Percentiles rank a stretch among this genome's conserved stretches.
Conservation (phyloP, 2,329 filamentous ascomycete species). For the Domatiomyces globalis region DNA sequence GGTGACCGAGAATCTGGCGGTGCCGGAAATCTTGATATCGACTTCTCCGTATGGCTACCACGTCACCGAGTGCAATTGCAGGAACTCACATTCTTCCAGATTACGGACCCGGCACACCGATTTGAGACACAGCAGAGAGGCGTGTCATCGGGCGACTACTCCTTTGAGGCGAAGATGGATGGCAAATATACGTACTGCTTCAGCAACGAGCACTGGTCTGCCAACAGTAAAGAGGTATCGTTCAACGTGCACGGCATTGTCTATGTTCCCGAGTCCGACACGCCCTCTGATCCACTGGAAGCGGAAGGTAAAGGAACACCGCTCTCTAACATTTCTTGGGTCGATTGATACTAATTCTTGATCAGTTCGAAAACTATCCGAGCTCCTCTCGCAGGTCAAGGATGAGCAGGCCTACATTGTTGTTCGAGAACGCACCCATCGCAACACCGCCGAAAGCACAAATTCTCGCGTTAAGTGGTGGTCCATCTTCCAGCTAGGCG, state of each 20-base stretch:
- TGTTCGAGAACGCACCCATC: conserved; percentile 83
- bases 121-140: conserved; percentile 69
- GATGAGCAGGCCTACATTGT: conserved; percentile 98
- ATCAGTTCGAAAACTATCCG: conserved; percentile 65
- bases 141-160: conserved; percentile 82
- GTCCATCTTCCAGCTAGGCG: conserved; percentile 88
- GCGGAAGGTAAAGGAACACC: conserved; percentile 55
- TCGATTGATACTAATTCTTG: neutral
- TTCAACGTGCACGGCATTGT: conserved; percentile 99
- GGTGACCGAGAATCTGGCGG: conserved; percentile 92
- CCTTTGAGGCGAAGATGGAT: conserved; percentile 71
- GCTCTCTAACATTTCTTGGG: conserved; percentile 1
- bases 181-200: conserved; percentile 96
- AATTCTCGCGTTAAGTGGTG: conserved; percentile 98
- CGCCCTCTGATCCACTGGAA: conserved; percentile 75
- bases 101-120: conserved; percentile 61
- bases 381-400: conserved; percentile 80
- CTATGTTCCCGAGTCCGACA: conserved; percentile 81
- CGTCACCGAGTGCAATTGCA: neutral
- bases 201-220: conserved; percentile 96
- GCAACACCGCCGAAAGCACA: conserved; percentile 97
- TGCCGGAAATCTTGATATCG: conserved; percentile 86
- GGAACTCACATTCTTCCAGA: conserved; percentile 31
- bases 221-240: conserved; percentile 91
- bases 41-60: conserved; percentile 71